Evolutionary conservation across 2,329 filamentous ascomycete species (phyloP).

Genomic region (Sclerotinia minor): DNA sequence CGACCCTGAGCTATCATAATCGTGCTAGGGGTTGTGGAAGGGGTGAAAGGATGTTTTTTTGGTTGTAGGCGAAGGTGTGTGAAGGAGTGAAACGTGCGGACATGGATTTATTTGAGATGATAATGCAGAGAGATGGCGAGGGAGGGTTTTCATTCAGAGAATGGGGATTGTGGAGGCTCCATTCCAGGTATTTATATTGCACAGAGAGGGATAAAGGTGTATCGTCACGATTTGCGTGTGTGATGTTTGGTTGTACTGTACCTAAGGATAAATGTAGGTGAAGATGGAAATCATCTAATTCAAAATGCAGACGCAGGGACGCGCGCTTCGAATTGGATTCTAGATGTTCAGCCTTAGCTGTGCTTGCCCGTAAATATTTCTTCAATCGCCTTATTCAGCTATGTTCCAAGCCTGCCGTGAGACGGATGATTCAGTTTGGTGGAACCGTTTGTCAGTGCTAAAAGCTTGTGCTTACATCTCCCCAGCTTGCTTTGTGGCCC

Average conservation of each 20-base stretch:
- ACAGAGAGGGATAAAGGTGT: not conserved
- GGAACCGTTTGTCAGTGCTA: conserved; percentile 16
- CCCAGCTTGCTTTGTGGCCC: conserved; percentile 11
- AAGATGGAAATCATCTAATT: not conserved
- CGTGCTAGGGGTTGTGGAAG: not conserved
- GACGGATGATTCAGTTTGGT: conserved; percentile 10
- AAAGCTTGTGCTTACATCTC: conserved; percentile 9
- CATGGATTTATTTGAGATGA: conserved; percentile 10
- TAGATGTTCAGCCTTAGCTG: conserved; percentile 23
- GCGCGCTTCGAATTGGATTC: conserved; percentile 20
- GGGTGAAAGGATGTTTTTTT: not conserved
- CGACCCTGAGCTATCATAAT: not conserved
- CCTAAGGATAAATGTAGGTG: not conserved
- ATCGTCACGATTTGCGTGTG: not conserved
- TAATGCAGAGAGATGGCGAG: conserved; percentile 6
- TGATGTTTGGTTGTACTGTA: conserved; percentile 8
- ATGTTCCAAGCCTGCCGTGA: conserved; percentile 16
- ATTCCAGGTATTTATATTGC: not conserved
- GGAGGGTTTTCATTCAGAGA: not conserved
- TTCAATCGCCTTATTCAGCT: conserved; percentile 20
- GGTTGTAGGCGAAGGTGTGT: not conserved
- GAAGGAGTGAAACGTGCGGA: conserved; percentile 12
- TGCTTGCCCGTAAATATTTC: conserved; percentile 1
- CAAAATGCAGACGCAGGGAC: conserved; percentile 21
- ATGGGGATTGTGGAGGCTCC: not conserved